Conservation (phyloP, 495 filamentous ascomycete species). For the Aspergillus diversus region DNA sequence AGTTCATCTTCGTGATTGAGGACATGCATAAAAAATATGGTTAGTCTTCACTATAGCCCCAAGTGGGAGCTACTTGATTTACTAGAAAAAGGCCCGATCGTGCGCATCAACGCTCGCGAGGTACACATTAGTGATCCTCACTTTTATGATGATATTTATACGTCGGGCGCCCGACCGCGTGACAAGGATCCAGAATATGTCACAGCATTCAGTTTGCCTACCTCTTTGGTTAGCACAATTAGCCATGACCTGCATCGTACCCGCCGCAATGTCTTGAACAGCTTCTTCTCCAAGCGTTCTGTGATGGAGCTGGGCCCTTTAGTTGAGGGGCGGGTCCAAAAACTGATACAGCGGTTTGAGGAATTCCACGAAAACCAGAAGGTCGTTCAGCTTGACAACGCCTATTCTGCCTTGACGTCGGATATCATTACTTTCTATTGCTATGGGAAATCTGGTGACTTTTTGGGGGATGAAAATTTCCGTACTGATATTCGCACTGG, state of each 20-base stretch:
- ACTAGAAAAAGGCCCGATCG: slow-evolving; percentile 39
- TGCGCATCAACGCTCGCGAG: slow-evolving; percentile 45
- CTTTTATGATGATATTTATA: slow-evolving; percentile 45
- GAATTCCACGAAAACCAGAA: slow-evolving; percentile 25
- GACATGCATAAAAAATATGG: slow-evolving; percentile 40
- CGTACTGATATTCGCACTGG: background rate
- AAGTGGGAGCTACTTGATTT: background rate
- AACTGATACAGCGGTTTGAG: slow-evolving; percentile 41
- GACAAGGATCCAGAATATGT: slow-evolving; percentile 42
- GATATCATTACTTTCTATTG: slow-evolving; percentile 50
- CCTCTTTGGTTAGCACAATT: slow-evolving; percentile 49
- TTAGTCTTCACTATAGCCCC: background rate
- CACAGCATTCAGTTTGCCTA: slow-evolving; percentile 25
- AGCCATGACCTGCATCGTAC: slow-evolving; percentile 48
- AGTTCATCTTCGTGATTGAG: slow-evolving; percentile 46
- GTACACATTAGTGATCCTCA: slow-evolving; percentile 44
- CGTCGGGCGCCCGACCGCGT: slow-evolving; percentile 30
- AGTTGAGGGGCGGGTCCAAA: slow-evolving; percentile 46
- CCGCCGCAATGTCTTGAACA: slow-evolving; percentile 49
- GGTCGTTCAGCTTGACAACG: slow-evolving; percentile 36
- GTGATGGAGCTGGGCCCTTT: slow-evolving; percentile 45
- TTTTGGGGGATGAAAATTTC: slow-evolving; percentile 25
- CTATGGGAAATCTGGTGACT: slow-evolving; percentile 44
- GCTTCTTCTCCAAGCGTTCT: slow-evolving; percentile 57
- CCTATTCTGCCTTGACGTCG: slow-evolving; percentile 42